Evolutionary conservation across 2,329 filamentous ascomycete genomes (phyloP).

Genomic region (Penicillium sp.): DNA sequence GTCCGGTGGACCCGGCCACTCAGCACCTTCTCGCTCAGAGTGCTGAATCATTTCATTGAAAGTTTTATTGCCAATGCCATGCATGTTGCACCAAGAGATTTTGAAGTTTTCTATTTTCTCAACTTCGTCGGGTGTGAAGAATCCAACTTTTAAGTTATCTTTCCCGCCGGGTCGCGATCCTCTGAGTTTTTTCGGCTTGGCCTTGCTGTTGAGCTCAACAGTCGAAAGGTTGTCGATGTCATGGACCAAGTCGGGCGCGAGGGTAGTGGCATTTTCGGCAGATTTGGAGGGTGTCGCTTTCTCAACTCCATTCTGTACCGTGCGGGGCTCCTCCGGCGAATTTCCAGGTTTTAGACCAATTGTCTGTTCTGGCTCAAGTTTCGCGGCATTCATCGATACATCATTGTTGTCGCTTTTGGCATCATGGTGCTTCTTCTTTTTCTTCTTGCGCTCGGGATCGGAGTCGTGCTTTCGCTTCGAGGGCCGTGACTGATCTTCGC

Average conservation of each 20-base stretch:
- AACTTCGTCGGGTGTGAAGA: constrained; percentile 33
- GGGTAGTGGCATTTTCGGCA: too few relatives aligned
- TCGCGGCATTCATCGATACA: not conserved
- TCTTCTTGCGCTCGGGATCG: constrained; percentile 9
- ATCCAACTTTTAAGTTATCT: constrained; percentile 25
- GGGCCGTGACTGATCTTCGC: constrained; percentile 12
- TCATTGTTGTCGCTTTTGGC: constrained; percentile 4
- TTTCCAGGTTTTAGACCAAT: not conserved
- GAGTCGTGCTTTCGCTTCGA: constrained; percentile 29
- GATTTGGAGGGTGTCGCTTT: not conserved
- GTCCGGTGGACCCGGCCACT: constrained; percentile 23
- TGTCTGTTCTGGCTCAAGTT: not conserved
- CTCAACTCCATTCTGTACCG: not conserved
- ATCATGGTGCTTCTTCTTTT: constrained; percentile 7
- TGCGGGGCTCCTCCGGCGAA: not conserved
- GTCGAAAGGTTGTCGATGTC: not conserved
- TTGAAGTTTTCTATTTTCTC: constrained; percentile 33
- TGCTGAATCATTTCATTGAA: constrained; percentile 39
- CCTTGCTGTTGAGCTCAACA: not conserved
- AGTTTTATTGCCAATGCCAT: constrained; percentile 17
- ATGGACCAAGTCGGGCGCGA: too few relatives aligned
- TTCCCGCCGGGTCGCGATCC: constrained; percentile 9
- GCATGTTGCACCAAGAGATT: constrained; percentile 32
- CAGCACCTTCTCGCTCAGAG: constrained; percentile 23
- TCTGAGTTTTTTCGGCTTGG: constrained; percentile 3